A percentile compares a stretch with the other conserved stretches of the same genome.
phyloP scores from a whole-genome alignment of 140 eudicot species.

The Cichorium intybus region DNA sequence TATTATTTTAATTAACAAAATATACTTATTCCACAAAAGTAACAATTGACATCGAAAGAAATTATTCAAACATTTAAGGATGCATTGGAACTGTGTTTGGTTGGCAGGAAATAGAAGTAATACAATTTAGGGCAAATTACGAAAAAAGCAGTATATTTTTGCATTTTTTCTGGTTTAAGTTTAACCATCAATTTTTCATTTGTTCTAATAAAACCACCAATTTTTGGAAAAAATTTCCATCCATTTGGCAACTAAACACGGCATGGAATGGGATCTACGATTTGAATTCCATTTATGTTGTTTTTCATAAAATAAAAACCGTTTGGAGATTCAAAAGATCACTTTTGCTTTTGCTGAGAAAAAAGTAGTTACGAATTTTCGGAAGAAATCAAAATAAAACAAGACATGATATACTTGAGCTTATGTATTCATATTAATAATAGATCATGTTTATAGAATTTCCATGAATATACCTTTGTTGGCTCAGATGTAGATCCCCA shows the following conservation, averaged over 20 bases:
- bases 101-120: too few relatives aligned
- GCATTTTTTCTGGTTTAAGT: too few relatives aligned
- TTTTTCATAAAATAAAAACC: neutral
- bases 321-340: neutral
- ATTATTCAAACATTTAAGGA: too few relatives aligned
- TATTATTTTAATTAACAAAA: neutral
- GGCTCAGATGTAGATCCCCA: constrained; percentile 87
- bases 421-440: neutral
- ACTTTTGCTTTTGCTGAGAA: neutral
- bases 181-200: too few relatives aligned
- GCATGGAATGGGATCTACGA: too few relatives aligned
- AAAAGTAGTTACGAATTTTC: neutral
- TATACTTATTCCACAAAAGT: too few relatives aligned
- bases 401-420: constrained; percentile 1
- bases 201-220: too few relatives aligned
- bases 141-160: too few relatives aligned
- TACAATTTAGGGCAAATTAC: too few relatives aligned
- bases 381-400: neutral
- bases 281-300: constrained; percentile 1
- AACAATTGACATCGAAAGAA: neutral
- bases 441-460: neutral
- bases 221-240: too few relatives aligned
- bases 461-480: constrained; percentile 59
- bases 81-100: too few relatives aligned
- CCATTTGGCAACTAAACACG: too few relatives aligned